These are phyloP conservation scores for Cladosporium sp. DNA, from an alignment of 2,329 filamentous ascomycete genomes.

Conservation along the genomic window DNA sequence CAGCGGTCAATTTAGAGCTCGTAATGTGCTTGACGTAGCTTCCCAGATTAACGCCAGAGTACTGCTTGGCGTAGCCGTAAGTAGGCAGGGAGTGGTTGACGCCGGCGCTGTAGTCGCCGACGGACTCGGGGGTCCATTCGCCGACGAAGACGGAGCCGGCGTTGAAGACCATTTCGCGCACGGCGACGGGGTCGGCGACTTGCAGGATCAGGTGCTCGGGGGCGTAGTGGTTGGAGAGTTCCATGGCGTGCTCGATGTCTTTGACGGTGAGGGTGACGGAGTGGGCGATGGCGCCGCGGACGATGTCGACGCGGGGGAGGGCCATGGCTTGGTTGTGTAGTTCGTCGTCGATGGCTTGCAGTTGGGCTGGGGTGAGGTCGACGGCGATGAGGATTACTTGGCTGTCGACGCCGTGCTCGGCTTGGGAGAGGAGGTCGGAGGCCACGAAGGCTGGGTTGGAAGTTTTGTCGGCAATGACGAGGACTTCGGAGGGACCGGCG, in stretches of 20 bases:
- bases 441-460: slow-evolving; percentile 93
- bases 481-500: slow-evolving; percentile 89
- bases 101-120: slow-evolving; percentile 95
- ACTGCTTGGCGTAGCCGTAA: slow-evolving; percentile 97
- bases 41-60: slow-evolving; percentile 91
- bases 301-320: slow-evolving; percentile 86
- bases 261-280: slow-evolving; percentile 77
- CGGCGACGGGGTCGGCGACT: slow-evolving; percentile 67
- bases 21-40: slow-evolving; percentile 99
- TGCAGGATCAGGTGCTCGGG: slow-evolving; percentile 96
- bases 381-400: slow-evolving; percentile 90
- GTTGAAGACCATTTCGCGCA: slow-evolving; percentile 78
- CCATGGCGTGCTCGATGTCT: slow-evolving; percentile 70
- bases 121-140: slow-evolving; percentile 93
- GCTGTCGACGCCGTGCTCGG: slow-evolving; percentile 93
- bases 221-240: slow-evolving; percentile 87
- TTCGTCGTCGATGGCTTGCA: slow-evolving; percentile 84
- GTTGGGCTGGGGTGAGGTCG: slow-evolving; percentile 65
- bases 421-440: slow-evolving; percentile 88
- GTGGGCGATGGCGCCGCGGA: slow-evolving; percentile 83
- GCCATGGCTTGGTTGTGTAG: slow-evolving; percentile 81
- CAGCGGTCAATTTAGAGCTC: slow-evolving; percentile 78
- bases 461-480: slow-evolving; percentile 86
- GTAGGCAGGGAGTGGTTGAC: slow-evolving; percentile 97
- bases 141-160: slow-evolving; percentile 96